Evolutionary conservation across 106 monocot genomes (phyloP), one percentile per base, ranked within the genome.

Genomic region (Acorus gramineus): DNA sequence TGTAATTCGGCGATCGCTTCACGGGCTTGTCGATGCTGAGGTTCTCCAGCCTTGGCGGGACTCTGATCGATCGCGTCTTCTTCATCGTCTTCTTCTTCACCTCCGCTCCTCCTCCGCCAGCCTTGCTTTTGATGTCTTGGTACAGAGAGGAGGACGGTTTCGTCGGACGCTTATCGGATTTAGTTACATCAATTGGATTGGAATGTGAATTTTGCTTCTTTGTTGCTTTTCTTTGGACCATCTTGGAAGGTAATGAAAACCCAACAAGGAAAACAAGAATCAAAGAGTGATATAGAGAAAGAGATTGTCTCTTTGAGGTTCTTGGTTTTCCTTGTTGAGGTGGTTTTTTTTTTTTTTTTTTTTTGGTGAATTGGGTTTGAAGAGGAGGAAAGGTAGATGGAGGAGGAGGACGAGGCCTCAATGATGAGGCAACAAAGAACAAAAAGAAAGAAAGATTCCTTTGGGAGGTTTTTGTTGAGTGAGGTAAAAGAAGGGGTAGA

Each of bases 1-100:
- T 83, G 47, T 86, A 83, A 9, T 81, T 83, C 14, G 82, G 85
- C 5, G 66, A 43, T 42, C 58, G 44, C 44, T 67, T 46, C 2
- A 4, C 11, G 43, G n/a, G 7, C 7, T 47, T 55, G 55, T 6
- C 44, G 5, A 7, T 8, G 2, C 46, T 4, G 4, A 3, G 55
- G 8, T 56, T 9, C 14, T 67, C 44, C 44, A 49, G 5, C 51
- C 11, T 11, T 6, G 66, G 28, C 55, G 52, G 54, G 11, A 66
- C 12, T 47, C 65, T 61, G 52, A 14, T 63, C 7, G 53, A 63
- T 44, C 9, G 44, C 13, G 56, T 57, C 60, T 12, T 55, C 66
- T 66, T 75, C 67, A 67, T 67, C 76, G 52, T 75, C 50, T 54
- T 71, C 62, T 71, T 71, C 28, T 28, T 28, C 28, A 28, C 28